Conservation (phyloP, 805 yeast species). For the Pichia nanzhaoensis region DNA sequence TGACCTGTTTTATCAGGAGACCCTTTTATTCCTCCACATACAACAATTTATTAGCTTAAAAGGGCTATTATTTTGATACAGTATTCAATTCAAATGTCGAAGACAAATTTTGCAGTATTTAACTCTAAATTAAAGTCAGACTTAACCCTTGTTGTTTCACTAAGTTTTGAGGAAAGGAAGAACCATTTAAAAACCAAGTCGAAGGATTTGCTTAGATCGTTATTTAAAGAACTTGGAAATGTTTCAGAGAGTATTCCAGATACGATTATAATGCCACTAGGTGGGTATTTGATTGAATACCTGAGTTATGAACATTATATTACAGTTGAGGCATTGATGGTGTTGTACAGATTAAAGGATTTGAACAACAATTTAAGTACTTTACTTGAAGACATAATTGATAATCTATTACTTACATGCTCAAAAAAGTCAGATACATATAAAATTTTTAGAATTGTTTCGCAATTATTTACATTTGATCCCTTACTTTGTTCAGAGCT, state of each 20-base stretch:
- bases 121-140: conserved; percentile 1
- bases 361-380: background rate
- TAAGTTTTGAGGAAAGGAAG: background rate
- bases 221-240: background rate
- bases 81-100: background rate
- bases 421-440: conserved; percentile 12
- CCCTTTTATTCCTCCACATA: too few relatives aligned
- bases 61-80: too few relatives aligned
- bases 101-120: background rate
- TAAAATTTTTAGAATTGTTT: conserved; percentile 15
- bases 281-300: conserved; percentile 4
- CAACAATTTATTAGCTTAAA: too few relatives aligned
- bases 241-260: background rate
- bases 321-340: conserved; percentile 5
- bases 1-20: too few relatives aligned
- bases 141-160: background rate
- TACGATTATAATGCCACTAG: background rate
- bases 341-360: background rate
- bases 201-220: conserved; percentile 2
- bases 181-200: background rate
- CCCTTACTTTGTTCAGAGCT: conserved; percentile 14
- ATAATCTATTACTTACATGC: conserved; percentile 13
- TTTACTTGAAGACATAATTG: conserved; percentile 11
- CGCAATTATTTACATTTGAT: conserved; percentile 21
- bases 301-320: background rate